A percentile compares a stretch with the other conserved stretches of the same genome.
Evolutionary conservation across 208 protist genomes (phyloP).

Genomic region (Giardia muris): DNA sequence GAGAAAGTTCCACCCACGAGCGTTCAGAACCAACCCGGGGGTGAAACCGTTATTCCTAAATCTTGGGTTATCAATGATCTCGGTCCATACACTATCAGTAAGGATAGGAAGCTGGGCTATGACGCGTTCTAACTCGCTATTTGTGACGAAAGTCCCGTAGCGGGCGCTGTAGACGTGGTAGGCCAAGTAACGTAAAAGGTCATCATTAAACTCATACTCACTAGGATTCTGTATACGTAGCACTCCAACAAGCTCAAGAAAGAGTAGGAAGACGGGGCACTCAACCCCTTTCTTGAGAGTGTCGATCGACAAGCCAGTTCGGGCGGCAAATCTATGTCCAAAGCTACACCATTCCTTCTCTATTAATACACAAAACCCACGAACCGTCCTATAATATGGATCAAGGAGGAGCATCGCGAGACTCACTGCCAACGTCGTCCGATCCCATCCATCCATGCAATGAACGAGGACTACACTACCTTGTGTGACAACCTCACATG

Average conservation of each 20-base stretch:
- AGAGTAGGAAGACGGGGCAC: slow-evolving; percentile 52
- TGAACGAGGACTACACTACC: slow-evolving; percentile 43
- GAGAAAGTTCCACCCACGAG: neutral
- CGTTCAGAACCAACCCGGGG: neutral
- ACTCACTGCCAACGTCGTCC: slow-evolving; percentile 63
- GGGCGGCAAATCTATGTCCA: slow-evolving; percentile 64
- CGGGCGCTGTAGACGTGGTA: neutral
- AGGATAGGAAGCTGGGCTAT: neutral
- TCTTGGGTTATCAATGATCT: neutral
- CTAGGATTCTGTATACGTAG: slow-evolving; percentile 38
- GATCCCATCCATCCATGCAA: slow-evolving; percentile 76
- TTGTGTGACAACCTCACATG: neutral
- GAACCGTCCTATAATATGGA: slow-evolving; percentile 64
- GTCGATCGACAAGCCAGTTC: slow-evolving; percentile 34
- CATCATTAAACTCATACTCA: slow-evolving; percentile 51
- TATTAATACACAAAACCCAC: slow-evolving; percentile 61
- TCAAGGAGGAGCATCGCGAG: slow-evolving; percentile 69
- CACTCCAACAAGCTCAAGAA: slow-evolving; percentile 51
- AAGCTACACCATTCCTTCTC: slow-evolving; percentile 76
- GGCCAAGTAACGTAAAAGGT: slow-evolving; percentile 43
- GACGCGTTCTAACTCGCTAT: neutral
- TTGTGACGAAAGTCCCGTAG: neutral
- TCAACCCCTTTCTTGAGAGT: neutral
- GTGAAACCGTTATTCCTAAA: neutral
- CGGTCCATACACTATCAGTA: neutral